phyloP scores from a whole-genome alignment of 306 rosid species.

The Delonix regia region DNA sequence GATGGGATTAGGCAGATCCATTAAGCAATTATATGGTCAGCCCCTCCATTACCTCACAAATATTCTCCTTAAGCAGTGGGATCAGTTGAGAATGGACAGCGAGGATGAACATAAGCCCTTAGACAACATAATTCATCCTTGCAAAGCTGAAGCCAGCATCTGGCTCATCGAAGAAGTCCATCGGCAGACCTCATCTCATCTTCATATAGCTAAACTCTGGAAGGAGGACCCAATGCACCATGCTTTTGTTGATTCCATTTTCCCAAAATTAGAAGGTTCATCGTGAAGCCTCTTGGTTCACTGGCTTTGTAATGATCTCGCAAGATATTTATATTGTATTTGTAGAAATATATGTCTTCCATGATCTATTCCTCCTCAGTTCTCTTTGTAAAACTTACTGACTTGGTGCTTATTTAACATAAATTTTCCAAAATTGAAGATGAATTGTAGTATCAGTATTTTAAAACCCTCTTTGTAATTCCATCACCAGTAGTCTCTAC shows the following conservation, averaged over 20 bases:
- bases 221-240: slow-evolving; percentile 65
- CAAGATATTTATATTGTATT: background rate
- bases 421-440: slow-evolving; percentile 1
- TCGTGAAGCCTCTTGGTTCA: slow-evolving; percentile 39
- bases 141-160: slow-evolving; percentile 85
- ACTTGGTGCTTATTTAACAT: background rate
- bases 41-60: slow-evolving; percentile 96
- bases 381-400: background rate
- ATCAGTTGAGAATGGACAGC: slow-evolving; percentile 70
- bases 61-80: slow-evolving; percentile 84
- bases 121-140: slow-evolving; percentile 76
- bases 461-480: background rate
- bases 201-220: slow-evolving; percentile 77
- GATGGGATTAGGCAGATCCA: slow-evolving; percentile 84
- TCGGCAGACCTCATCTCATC: slow-evolving; percentile 74
- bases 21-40: slow-evolving; percentile 81
- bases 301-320: slow-evolving; percentile 30
- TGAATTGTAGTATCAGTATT: slow-evolving; percentile 29
- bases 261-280: slow-evolving; percentile 52
- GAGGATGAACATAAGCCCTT: slow-evolving; percentile 63
- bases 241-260: slow-evolving; percentile 72
- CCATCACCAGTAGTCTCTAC: slow-evolving; percentile 70
- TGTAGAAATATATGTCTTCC: slow-evolving; percentile 14
- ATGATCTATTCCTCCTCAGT: slow-evolving; percentile 3
- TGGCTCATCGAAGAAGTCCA: slow-evolving; percentile 95